Evolutionary conservation across 176 grass and related monocot genomes (phyloP).

Genomic region (Oryza longistaminata): DNA sequence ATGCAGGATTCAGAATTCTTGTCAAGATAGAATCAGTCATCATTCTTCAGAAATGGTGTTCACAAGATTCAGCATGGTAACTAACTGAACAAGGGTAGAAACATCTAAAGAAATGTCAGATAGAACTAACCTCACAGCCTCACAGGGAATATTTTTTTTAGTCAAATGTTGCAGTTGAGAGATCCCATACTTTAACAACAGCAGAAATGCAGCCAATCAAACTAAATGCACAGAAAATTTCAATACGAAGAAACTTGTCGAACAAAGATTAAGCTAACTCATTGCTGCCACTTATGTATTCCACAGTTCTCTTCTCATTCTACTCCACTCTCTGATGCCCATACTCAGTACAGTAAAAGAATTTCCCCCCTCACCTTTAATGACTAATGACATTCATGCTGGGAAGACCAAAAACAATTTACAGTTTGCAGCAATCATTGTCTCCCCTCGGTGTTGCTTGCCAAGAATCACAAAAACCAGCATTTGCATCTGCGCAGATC

Average conservation of each 20-base stretch:
- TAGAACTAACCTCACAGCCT: neutral
- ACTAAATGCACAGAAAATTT: neutral
- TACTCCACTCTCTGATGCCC: neutral
- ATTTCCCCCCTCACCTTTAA: neutral
- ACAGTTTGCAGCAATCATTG: slow-evolving; percentile 16
- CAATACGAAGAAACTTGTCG: slow-evolving; percentile 2
- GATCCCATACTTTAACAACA: neutral
- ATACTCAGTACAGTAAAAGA: neutral
- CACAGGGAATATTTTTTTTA: neutral
- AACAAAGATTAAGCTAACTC: neutral
- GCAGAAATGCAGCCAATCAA: neutral
- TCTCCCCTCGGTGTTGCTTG: slow-evolving; percentile 3
- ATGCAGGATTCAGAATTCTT: neutral
- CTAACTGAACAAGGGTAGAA: neutral
- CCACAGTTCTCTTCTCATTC: neutral
- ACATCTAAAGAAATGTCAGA: neutral
- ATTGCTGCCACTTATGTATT: neutral
- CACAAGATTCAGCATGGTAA: neutral
- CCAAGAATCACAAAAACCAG: slow-evolving; percentile 68
- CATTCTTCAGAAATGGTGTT: neutral
- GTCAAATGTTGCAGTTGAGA: slow-evolving; percentile 9
- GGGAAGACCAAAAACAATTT: neutral
- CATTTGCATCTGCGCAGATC: slow-evolving; percentile 71
- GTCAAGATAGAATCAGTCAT: neutral
- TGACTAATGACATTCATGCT: slow-evolving; percentile 1